Evolutionary conservation across 2,329 filamentous ascomycete species (phyloP).

Genomic region (Fusarium ramigenum): DNA sequence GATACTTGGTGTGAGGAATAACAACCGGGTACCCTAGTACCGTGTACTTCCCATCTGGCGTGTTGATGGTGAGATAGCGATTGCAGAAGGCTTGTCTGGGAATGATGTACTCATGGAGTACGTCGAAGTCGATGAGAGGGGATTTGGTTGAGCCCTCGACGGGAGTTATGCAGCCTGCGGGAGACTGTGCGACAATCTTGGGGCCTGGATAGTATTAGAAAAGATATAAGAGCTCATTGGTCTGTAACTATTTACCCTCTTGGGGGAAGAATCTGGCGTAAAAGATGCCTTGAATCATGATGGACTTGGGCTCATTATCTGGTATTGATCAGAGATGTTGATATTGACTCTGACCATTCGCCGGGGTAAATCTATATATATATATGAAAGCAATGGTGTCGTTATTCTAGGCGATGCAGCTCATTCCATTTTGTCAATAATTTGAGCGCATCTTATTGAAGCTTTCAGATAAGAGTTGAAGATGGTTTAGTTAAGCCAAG

Average conservation of each 20-base stretch:
- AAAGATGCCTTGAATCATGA: conserved; percentile 76
- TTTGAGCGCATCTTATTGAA: background rate
- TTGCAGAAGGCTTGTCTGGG: conserved; percentile 96
- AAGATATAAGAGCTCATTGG: background rate
- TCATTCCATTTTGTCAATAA: background rate
- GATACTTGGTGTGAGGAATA: conserved; percentile 82
- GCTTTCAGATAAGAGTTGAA: background rate
- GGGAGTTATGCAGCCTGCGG: conserved; percentile 68
- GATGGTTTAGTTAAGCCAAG: background rate
- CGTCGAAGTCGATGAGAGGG: conserved; percentile 84
- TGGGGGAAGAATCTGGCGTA: conserved; percentile 75
- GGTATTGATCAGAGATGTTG: conserved; percentile 7
- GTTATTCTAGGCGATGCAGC: background rate
- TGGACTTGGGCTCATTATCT: conserved; percentile 24
- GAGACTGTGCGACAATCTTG: conserved; percentile 70
- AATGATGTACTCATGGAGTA: conserved; percentile 91
- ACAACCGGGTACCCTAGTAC: conserved; percentile 91
- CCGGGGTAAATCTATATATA: background rate
- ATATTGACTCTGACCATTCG: background rate
- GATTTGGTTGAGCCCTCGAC: conserved; percentile 49
- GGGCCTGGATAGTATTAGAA: conserved; percentile 55
- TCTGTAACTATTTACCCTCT: conserved; percentile 58
- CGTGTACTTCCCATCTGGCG: conserved; percentile 73
- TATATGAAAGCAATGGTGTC: background rate
- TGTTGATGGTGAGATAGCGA: conserved; percentile 83